Percentiles rank a stretch among this genome's conserved stretches.
These are phyloP conservation scores for Amaranthus cruentus DNA, from an alignment of 148 eudicot genomes.

Conservation along the genomic window DNA sequence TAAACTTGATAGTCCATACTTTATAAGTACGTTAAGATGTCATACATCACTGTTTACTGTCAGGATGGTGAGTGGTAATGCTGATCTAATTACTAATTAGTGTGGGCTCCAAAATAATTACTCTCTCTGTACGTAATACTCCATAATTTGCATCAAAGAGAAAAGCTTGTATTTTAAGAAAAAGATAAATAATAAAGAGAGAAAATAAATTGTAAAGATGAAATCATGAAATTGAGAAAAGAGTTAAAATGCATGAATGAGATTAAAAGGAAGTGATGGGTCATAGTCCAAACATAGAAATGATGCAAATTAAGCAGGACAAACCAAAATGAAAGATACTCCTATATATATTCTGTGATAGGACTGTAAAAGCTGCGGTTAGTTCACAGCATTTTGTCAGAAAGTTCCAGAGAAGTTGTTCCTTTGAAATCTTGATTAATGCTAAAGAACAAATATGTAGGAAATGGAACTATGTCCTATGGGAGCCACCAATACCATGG, in stretches of 20 bases:
- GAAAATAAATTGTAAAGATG: too few relatives aligned
- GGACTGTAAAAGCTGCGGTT: neutral
- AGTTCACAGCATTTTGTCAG: neutral
- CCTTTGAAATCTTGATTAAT: neutral
- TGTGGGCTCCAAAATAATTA: neutral
- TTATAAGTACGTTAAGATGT: neutral
- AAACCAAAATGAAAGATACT: too few relatives aligned
- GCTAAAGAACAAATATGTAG: neutral
- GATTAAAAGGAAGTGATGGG: too few relatives aligned
- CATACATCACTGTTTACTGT: neutral
- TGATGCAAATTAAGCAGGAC: too few relatives aligned
- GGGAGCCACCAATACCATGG: too few relatives aligned
- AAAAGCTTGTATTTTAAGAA: too few relatives aligned
- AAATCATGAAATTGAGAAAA: too few relatives aligned
- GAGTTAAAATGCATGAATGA: too few relatives aligned
- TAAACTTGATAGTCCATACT: neutral
- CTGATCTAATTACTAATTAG: neutral
- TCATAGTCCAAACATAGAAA: too few relatives aligned
- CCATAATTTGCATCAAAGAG: too few relatives aligned
- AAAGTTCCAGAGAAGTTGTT: neutral
- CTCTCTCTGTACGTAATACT: neutral
- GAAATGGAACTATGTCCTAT: neutral
- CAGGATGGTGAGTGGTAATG: constrained; percentile 5
- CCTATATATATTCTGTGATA: neutral
- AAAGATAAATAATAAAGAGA: too few relatives aligned